Percentiles rank a stretch among this genome's conserved stretches.
phyloP scores from a whole-genome alignment of 345 rosid species.

The Moringa oleifera region DNA sequence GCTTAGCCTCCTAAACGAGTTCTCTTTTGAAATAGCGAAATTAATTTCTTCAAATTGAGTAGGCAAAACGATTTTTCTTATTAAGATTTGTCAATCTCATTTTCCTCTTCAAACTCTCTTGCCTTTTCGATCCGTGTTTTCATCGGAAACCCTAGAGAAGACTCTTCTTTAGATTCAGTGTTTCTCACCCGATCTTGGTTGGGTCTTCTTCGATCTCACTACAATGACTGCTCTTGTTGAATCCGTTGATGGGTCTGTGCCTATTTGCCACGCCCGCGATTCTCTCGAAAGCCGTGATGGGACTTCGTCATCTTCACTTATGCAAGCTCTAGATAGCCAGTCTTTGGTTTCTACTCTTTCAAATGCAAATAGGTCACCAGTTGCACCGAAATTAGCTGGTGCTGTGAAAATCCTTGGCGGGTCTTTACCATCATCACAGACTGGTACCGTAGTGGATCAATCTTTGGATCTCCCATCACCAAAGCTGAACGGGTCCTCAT shows the following conservation, averaged over 20 bases:
- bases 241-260: not conserved
- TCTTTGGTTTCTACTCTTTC: not conserved
- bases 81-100: not conserved
- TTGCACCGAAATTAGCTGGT: constrained; percentile 6
- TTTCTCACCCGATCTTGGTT: not conserved
- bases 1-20: not conserved
- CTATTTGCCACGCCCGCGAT: not conserved
- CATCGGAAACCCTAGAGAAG: not conserved
- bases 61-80: not conserved
- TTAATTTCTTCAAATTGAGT: not conserved
- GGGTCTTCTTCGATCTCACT: not conserved
- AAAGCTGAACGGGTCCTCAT: not conserved
- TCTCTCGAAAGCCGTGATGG: constrained; percentile 16
- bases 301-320: not conserved
- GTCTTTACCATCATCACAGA: constrained; percentile 12
- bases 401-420: constrained; percentile 17
- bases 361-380: constrained; percentile 4
- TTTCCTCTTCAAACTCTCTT: not conserved
- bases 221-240: not conserved
- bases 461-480: constrained; percentile 20
- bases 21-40: not conserved
- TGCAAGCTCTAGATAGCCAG: constrained; percentile 9
- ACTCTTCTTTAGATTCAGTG: not conserved
- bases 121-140: not conserved
- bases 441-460: constrained; percentile 9